A percentile compares a stretch with the other conserved stretches of the same genome.
These are phyloP conservation scores for Amesomyces nigricolor DNA, from an alignment of 2,329 filamentous ascomycete species.

Conservation along the genomic window DNA sequence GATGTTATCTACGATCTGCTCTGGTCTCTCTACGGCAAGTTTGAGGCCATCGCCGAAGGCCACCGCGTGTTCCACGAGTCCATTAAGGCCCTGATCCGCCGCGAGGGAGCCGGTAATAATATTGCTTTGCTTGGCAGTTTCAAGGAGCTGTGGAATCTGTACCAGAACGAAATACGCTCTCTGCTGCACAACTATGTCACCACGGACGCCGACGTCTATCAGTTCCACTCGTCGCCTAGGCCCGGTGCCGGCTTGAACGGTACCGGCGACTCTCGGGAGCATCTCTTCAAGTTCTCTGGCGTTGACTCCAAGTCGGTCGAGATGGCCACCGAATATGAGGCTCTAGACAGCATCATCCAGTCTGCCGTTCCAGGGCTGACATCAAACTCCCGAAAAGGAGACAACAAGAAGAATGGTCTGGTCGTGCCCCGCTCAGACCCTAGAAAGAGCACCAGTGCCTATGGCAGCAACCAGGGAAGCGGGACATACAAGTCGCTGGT, in stretches of 20 bases:
- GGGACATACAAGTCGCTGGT: slow-evolving; percentile 82
- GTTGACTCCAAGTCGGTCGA: slow-evolving; percentile 74
- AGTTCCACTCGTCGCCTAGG: slow-evolving; percentile 52
- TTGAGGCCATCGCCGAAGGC: slow-evolving; percentile 93
- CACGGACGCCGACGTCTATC: slow-evolving; percentile 73
- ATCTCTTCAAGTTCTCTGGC: slow-evolving; percentile 82
- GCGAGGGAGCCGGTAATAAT: slow-evolving; percentile 65
- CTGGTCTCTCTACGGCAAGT: slow-evolving; percentile 90
- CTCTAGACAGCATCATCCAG: slow-evolving; percentile 82
- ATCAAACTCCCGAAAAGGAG: slow-evolving; percentile 49
- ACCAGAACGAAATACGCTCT: slow-evolving; percentile 95
- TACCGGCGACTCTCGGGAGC: slow-evolving; percentile 49
- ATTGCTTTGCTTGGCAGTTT: slow-evolving; percentile 75
- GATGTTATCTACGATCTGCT: slow-evolving; percentile 88
- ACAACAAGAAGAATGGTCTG: slow-evolving; percentile 31
- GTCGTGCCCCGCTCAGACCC: slow-evolving; percentile 24
- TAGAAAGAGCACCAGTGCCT: slow-evolving; percentile 22
- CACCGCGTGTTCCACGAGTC: slow-evolving; percentile 93
- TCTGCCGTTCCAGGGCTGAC: slow-evolving; percentile 90
- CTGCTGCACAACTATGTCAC: slow-evolving; percentile 94
- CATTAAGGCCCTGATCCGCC: slow-evolving; percentile 74
- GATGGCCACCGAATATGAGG: slow-evolving; percentile 79
- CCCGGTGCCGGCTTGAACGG: slow-evolving; percentile 42
- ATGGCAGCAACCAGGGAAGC: slow-evolving; percentile 37
- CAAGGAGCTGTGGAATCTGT: slow-evolving; percentile 94